These are phyloP conservation scores for Hymenoscyphus albidus DNA, from an alignment of 2,329 filamentous ascomycete genomes.

Conservation along the genomic window DNA sequence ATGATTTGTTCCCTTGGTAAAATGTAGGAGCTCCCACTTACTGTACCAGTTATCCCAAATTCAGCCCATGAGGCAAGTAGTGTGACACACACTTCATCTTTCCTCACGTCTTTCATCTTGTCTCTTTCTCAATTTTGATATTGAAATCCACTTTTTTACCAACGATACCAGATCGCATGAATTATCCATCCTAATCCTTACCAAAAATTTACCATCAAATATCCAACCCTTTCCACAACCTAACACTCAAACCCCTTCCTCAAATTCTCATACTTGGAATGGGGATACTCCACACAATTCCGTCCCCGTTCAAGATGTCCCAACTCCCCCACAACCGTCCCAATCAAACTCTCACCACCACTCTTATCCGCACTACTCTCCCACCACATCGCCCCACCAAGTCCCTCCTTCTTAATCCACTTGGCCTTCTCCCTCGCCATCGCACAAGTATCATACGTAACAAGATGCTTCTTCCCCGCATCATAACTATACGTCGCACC, in stretches of 20 bases:
- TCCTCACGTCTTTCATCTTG: too few species aligned
- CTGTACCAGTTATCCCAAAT: too few species aligned
- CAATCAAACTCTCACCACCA: conserved; percentile 65
- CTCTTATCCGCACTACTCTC: conserved; percentile 76
- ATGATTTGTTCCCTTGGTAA: too few species aligned
- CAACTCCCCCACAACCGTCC: conserved; percentile 55
- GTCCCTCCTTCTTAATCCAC: conserved; percentile 61
- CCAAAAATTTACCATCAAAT: neutral
- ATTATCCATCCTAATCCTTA: neutral
- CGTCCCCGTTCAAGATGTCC: conserved; percentile 50
- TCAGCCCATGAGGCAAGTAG: too few species aligned
- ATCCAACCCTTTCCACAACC: neutral
- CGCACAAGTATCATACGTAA: conserved; percentile 72
- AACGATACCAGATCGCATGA: too few species aligned
- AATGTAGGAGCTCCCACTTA: too few species aligned
- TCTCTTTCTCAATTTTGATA: too few species aligned
- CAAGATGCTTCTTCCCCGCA: conserved; percentile 56
- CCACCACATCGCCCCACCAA: conserved; percentile 92
- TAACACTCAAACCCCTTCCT: conserved; percentile 52
- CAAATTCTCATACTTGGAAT: conserved; percentile 68
- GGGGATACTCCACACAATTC: conserved; percentile 62
- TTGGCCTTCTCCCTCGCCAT: conserved; percentile 67
- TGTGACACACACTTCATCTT: too few species aligned
- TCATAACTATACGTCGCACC: conserved; percentile 79
- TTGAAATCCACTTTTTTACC: too few species aligned